Evolutionary conservation across 2,329 filamentous ascomycete genomes (phyloP).

Genomic region (Exophiala lecanii-corni): DNA sequence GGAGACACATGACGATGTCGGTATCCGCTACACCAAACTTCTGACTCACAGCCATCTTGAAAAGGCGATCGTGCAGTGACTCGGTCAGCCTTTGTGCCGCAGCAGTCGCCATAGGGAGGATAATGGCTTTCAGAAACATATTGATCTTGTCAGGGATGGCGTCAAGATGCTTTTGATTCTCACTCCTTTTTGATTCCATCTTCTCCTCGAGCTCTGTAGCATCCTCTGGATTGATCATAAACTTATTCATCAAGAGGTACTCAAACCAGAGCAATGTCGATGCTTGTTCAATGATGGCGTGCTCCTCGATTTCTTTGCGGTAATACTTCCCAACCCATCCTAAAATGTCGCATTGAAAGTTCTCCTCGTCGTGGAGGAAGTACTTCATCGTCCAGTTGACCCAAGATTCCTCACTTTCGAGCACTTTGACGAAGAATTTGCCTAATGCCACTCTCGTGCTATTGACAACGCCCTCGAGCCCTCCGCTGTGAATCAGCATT

Average conservation of each 20-base stretch:
- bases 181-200: conserved; percentile 6
- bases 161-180: not conserved
- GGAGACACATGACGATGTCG: conserved; percentile 18
- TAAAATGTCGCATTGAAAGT: conserved; percentile 17
- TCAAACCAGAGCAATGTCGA: conserved; percentile 20
- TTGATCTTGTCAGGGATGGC: conserved; percentile 22
- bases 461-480: conserved; percentile 1
- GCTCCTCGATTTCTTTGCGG: conserved; percentile 14
- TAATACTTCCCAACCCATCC: conserved; percentile 17
- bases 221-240: conserved; percentile 9
- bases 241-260: conserved; percentile 17
- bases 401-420: conserved; percentile 9
- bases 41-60: conserved; percentile 17
- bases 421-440: conserved; percentile 11
- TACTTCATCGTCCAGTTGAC: conserved; percentile 15
- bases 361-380: conserved; percentile 9
- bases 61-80: conserved; percentile 18
- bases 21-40: conserved; percentile 6
- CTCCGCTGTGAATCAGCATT: conserved; percentile 12
- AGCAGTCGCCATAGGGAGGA: conserved; percentile 14
- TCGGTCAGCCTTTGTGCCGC: conserved; percentile 12
- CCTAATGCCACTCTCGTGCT: conserved; percentile 6
- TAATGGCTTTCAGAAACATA: conserved; percentile 19
- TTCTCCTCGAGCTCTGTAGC: conserved; percentile 7
- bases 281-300: conserved; percentile 13